phyloP scores from a whole-genome alignment of 2,329 filamentous ascomycete species.

The Neurospora sp. region DNA sequence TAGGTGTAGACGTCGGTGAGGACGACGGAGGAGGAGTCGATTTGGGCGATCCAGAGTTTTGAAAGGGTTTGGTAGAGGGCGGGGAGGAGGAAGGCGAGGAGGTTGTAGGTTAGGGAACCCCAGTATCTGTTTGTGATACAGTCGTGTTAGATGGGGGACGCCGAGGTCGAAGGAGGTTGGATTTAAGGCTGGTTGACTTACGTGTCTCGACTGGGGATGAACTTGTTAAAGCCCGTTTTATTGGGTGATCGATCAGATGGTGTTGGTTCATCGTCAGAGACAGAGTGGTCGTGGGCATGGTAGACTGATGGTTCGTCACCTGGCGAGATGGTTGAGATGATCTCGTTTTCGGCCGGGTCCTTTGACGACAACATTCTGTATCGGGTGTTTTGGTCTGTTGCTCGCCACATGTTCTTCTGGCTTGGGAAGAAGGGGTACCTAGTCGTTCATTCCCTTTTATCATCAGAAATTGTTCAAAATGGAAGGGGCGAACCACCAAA shows the following conservation, averaged over 20 bases:
- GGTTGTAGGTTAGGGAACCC: conserved; percentile 29
- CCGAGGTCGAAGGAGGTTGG: neutral
- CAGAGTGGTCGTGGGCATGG: neutral
- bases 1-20: conserved; percentile 61
- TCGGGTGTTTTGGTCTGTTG: neutral
- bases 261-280: neutral
- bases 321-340: neutral
- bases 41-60: conserved; percentile 62
- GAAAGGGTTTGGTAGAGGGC: conserved; percentile 57
- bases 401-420: neutral
- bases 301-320: neutral
- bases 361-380: neutral
- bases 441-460: neutral
- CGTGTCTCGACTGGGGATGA: neutral
- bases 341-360: neutral
- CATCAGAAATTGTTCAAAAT: neutral
- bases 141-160: neutral
- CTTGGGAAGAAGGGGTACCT: no score
- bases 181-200: neutral
- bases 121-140: neutral
- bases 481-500: neutral
- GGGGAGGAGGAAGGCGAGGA: conserved; percentile 51
- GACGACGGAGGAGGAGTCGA: conserved; percentile 51
- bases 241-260: neutral
- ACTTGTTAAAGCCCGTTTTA: neutral